Evolutionary conservation across 495 filamentous ascomycete genomes (phyloP), one percentile per base, ranked within the genome.

Genomic region (Neurospora pannonica): DNA sequence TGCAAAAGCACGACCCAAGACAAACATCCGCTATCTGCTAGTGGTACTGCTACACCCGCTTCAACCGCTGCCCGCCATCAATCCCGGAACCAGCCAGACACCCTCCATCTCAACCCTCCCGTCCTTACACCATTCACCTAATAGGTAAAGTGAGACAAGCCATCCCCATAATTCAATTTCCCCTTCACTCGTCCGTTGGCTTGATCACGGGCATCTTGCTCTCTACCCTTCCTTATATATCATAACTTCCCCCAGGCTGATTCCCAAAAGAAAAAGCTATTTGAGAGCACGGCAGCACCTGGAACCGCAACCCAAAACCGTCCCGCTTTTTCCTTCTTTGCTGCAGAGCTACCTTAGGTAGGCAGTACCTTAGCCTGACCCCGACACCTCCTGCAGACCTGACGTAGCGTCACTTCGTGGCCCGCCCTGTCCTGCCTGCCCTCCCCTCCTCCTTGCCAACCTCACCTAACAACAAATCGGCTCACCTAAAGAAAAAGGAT

Each of bases 361-460:
- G 54, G 54, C 54, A 31, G 72, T 36, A 70, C 70, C 36, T 42
- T 42, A 72, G 60, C 62, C 60, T 70, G 54, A 42, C 28, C 73
- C 36, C 43, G 21, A 62, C 46, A 72, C 62, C 72, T 72, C 54
- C 54, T 34, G 54, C 28, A 62, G 54, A 62, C 54, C 54, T 62
- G 54, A 62, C 54, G 54, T 62, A 62, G 54, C 48, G 48, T 62
- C n/a, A 67, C 54, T 39, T 54, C 71, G 24, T 71, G 73, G 72
- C 71, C 71, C 46, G n/a, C 46, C 37, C 71, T 70, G 43, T 19
- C 43, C 72, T 69, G 31, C 39, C 54, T 72, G 67, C 72, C 19
- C 62, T n/a, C 11, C 71, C 43, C n/a, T 67, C 62, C 38, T 38
- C 21, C 36, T 48, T 73, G 19, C 43, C 31, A 15, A 71, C 62